Base-by-base conservation (phyloP, 495 filamentous ascomycete species). In the Sphaerosporella brunnea region DNA sequence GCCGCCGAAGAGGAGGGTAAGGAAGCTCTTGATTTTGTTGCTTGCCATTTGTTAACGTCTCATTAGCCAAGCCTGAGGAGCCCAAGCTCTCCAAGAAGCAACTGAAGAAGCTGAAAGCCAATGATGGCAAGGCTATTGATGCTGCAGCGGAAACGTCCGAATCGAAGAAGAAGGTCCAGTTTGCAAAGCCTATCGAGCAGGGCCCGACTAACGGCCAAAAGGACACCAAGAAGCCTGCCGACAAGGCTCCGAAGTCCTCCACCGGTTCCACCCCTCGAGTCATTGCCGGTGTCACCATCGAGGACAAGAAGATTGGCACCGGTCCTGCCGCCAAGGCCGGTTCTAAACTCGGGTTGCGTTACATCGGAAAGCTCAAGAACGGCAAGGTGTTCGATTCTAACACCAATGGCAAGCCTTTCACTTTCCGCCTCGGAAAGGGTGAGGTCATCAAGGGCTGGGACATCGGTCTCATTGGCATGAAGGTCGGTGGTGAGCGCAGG, bases 401-500 rank as follows among this genome's bases (percentile, higher is more conserved):
- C 73, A 96, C 93, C 72, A 93, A 88, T 69, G 90, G 90, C 54
- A 81, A 87, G 67, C 87, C 92, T 16, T 99, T 99, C 69, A 73
- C 69, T 55, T 95, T 96, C 78, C 88, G 84, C 66, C 73, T 93
- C 41, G 90, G 92, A 53, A 75, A 74, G 62, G 86, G 86, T 49
- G 84, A 95, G 61, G 90, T 99, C 54, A 96, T 99, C 69, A 87
- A 93, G 73, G 90, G 90, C 54, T 95, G 88, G 90, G 92, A 99
- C 62, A 76, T 94, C 51, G 90, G 90, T 64, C 67, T 99, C 52
- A 72, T 71, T 48, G 90, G 90, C 62, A 94, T 99, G 86, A 68
- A 79, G 45, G 75, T 82, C 48, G 86, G 90, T 64, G 85, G 84
- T 50, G 92, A 96, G 73, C 84, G 90, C 53, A 76, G 90, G 44